Evolutionary conservation across 176 grass and related monocot genomes (phyloP), one percentile per base, ranked within the genome.

Genomic region (Triticum dicoccoides): DNA sequence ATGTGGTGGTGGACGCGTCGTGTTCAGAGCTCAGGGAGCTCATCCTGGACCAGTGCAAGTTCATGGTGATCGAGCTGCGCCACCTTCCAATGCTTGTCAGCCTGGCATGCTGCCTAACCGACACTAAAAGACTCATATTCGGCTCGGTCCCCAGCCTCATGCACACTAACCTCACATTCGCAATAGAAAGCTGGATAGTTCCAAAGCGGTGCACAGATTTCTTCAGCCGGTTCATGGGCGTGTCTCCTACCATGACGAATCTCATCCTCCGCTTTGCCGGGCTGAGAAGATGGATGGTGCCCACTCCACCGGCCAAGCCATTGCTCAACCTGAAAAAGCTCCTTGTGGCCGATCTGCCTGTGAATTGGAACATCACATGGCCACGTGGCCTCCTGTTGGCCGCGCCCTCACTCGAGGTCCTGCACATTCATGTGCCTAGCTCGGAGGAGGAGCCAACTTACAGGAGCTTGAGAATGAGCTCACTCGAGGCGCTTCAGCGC

Each of bases 1-100:
- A 0, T 2, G 73, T 77, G 12, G 73, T 34, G 42, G 18, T 85
- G 18, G 13, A 35, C 42, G 83, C 72, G 30, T 20, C 73, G 7
- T 3, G 11, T 27, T 71, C 82, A 35, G 0, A 12, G 20, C 14
- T 77, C 4, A 4, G 1, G 66, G 77, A 80, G 54, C 67, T 87
- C 37, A 56, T 80, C 77, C 25, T 73, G 4, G 85, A 86, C 27
- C 8, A 37, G 52, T 86, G 77, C 67, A 73, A 77, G 20, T 80
- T 86, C 54, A 8, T 4, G 3, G 12, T 2, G 11, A 38, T 52
- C 18, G 54, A 65, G 54, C 67, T 73, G 6, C 66, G 66, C 67
- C 0, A 1, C 11, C 77, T 80, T 38, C 85, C 77, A 9, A 15
- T 3, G 77, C 85, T 80, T 14, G 38, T 45, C 13, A 39, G 2